A percentile compares a stretch with the other conserved stretches of the same genome.
Conservation (phyloP, 352 stramenopile species). For the Phytophthora rubi region DNA sequence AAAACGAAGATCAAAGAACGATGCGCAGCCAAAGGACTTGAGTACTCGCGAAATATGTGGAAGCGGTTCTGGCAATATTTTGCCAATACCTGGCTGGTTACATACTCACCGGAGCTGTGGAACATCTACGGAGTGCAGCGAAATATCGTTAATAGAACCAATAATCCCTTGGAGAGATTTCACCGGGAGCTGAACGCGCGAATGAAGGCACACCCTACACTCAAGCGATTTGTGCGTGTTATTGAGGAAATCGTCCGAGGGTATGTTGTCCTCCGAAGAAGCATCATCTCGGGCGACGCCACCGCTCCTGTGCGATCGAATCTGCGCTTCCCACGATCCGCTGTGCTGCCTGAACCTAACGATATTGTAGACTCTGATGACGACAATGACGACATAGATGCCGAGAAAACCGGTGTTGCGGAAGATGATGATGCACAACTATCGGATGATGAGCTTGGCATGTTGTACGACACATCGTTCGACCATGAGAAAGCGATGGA, state of each 20-base stretch:
- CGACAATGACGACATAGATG: neutral
- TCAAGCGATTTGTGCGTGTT: conserved; percentile 2
- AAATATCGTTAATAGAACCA: conserved; percentile 1
- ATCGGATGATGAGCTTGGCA: too few species aligned
- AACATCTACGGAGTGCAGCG: neutral
- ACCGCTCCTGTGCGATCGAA: neutral
- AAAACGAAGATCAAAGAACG: conserved; percentile 6
- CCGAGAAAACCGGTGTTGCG: neutral
- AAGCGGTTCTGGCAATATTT: conserved; percentile 5
- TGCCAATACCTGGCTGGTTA: too few species aligned
- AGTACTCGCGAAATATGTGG: conserved; percentile 1
- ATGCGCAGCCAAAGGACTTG: neutral
- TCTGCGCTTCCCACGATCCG: neutral
- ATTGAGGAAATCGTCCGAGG: neutral
- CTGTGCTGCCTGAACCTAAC: neutral
- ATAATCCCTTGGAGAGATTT: conserved; percentile 1
- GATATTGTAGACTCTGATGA: neutral
- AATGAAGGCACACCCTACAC: neutral
- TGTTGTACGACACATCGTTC: too few species aligned
- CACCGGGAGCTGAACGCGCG: neutral
- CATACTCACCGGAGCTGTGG: too few species aligned
- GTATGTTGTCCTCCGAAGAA: neutral
- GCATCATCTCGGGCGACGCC: neutral
- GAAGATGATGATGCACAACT: neutral
- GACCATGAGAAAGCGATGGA: too few species aligned